These are phyloP conservation scores for Mortierella alpina DNA, from an alignment of 192 early-diverging fungal genomes.

Conservation along the genomic window DNA sequence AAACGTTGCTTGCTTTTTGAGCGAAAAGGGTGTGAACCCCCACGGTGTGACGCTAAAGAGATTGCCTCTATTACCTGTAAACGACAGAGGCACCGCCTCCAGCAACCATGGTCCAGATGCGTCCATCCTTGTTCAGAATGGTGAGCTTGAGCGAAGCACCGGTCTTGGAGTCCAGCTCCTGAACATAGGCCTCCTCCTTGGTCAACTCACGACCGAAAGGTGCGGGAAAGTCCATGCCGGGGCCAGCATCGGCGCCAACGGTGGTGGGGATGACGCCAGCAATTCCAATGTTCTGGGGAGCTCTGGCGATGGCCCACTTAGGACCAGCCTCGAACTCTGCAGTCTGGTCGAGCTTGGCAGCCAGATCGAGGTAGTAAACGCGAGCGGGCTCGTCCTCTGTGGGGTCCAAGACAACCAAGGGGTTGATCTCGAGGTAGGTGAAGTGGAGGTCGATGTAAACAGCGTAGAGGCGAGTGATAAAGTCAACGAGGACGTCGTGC, in stretches of 20 bases:
- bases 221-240: slow-evolving; percentile 95
- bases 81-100: slow-evolving; percentile 99
- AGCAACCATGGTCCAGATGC: slow-evolving; percentile 99
- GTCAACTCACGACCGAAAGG: slow-evolving; percentile 97
- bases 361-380: slow-evolving; percentile 95
- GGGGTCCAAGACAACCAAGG: slow-evolving; percentile 91
- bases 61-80: slow-evolving; percentile 63
- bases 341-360: slow-evolving; percentile 98
- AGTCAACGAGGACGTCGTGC: slow-evolving; percentile 85
- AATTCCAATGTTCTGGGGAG: slow-evolving; percentile 65
- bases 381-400: slow-evolving; percentile 64
- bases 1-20: too few relatives aligned
- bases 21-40: neutral
- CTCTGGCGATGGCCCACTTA: slow-evolving; percentile 93
- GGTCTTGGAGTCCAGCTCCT: slow-evolving; percentile 97
- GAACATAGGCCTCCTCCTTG: slow-evolving; percentile 98
- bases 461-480: slow-evolving; percentile 91
- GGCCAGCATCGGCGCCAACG: slow-evolving; percentile 74
- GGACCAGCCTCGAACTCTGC: slow-evolving; percentile 96
- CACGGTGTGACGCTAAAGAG: neutral
- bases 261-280: slow-evolving; percentile 8
- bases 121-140: slow-evolving; percentile 93
- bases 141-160: slow-evolving; percentile 99
- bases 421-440: slow-evolving; percentile 99
- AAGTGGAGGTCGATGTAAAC: slow-evolving; percentile 98